These are phyloP conservation scores for Colletotrichum viniferum DNA, from an alignment of 2,329 filamentous ascomycete genomes.

Conservation along the genomic window DNA sequence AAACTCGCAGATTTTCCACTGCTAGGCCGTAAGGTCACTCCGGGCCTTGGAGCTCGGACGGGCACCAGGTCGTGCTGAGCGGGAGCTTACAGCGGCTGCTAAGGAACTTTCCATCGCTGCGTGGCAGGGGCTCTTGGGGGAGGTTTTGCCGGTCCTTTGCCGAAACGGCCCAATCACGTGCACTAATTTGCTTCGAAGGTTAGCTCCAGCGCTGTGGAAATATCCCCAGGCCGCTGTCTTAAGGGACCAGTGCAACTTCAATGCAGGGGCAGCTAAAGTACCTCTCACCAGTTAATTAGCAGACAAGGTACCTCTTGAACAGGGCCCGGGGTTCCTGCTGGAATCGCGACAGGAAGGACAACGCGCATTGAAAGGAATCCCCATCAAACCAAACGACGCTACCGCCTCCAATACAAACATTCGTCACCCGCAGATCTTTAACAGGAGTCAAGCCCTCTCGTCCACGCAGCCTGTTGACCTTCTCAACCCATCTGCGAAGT, in stretches of 20 bases:
- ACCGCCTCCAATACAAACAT: neutral
- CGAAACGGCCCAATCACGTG: conserved; percentile 20
- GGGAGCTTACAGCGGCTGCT: conserved; percentile 1
- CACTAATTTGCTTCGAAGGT: neutral
- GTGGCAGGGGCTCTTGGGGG: neutral
- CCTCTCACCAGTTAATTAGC: neutral
- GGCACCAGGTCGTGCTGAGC: neutral
- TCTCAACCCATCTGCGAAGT: neutral
- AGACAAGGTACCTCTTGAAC: neutral
- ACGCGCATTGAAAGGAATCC: conserved; percentile 10
- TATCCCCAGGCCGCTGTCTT: neutral
- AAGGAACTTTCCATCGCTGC: neutral
- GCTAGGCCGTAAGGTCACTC: conserved; percentile 14
- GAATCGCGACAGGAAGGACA: conserved; percentile 11
- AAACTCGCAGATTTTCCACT: conserved; percentile 52
- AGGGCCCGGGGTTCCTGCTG: conserved; percentile 1
- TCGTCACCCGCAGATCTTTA: neutral
- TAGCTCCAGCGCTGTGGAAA: conserved; percentile 1
- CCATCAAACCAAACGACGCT: conserved; percentile 6
- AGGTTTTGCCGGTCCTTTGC: conserved; percentile 21
- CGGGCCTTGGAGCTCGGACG: conserved; percentile 34
- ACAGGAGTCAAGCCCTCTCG: neutral
- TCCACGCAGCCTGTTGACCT: neutral
- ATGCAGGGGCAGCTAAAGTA: conserved; percentile 4
- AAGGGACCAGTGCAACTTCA: neutral